phyloP scores from a whole-genome alignment of 176 grass and related monocot species.

The Triticum turgidum region DNA sequence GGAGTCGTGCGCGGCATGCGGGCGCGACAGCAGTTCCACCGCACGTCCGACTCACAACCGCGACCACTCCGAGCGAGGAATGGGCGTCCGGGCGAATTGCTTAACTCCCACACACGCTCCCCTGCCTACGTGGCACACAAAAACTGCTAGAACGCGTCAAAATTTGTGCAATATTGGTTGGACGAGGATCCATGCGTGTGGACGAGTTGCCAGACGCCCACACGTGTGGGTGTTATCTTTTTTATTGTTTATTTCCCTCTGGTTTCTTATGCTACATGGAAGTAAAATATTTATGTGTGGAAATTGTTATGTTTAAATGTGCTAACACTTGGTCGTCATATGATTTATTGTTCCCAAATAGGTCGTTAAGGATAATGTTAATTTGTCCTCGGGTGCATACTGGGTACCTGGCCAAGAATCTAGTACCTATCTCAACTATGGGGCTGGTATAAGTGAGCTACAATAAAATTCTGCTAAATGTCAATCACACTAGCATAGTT shows the following conservation, averaged over 20 bases:
- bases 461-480: neutral
- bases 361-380: constrained; percentile 46
- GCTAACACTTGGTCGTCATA: neutral
- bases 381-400: constrained; percentile 57
- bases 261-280: neutral
- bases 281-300: neutral
- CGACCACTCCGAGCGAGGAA: no score
- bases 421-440: constrained; percentile 57
- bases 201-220: no score
- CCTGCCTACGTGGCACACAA: no score
- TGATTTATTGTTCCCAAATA: neutral
- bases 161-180: no score
- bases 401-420: constrained; percentile 49
- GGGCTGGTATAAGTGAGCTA: constrained; percentile 63
- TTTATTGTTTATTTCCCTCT: neutral
- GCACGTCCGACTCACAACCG: no score
- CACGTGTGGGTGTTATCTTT: no score
- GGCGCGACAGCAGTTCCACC: no score
- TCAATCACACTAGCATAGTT: neutral
- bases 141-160: no score
- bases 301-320: neutral
- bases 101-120: no score
- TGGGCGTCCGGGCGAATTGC: no score
- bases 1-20: no score
- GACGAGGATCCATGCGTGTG: no score